Evolutionary conservation across 371 early-diverging fungal genomes (phyloP), one percentile per base, ranked within the genome.

Genomic region (Ordospora pajunii): DNA sequence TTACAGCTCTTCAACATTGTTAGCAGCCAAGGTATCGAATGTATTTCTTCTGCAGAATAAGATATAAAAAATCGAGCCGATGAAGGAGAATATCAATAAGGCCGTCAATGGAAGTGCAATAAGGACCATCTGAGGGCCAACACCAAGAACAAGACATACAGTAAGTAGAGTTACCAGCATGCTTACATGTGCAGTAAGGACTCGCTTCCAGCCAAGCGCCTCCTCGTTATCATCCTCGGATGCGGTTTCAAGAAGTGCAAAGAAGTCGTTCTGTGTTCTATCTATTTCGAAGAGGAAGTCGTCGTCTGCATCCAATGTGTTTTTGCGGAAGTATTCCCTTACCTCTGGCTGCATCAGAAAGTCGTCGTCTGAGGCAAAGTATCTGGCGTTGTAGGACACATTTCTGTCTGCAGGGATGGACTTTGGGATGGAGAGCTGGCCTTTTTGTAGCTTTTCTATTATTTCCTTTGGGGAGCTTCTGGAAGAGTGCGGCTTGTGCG

Each of bases 321-420:
- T 89, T 48, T 77, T 73, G 71, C 88, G 88, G 80, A 91, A 91
- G 75, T 84, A 87, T 22, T 89, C 87, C 62, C 91, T 85, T 17
- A 89, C 80, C 0, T 82, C 58, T 2, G 88, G 78, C 44, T 88
- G 87, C 82, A 91, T 86, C 19, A 91, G 80, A 75, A 89, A 91
- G 75, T 91, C 91, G 80, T 90, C 90, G 78, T 91, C 91, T 21
- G 89, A 87, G 0, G 88, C 90, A 66, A 88, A 83, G 79, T 85
- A 88, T 19, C 64, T 54, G 51, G 87, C 84, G 10, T 75, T 50
- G 66, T 83, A 80, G 12, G 51, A 8, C 14, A 83, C 42, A 19
- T 58, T 70, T 49, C 70, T 70, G n/a, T 68, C 62, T 0, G 21
- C 19, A 32, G 40, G 10, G n/a, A 67, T 67, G 37, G 64, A 17